phyloP scores from a whole-genome alignment of 2,329 filamentous ascomycete species.

The Coleophoma eucalyptorum region DNA sequence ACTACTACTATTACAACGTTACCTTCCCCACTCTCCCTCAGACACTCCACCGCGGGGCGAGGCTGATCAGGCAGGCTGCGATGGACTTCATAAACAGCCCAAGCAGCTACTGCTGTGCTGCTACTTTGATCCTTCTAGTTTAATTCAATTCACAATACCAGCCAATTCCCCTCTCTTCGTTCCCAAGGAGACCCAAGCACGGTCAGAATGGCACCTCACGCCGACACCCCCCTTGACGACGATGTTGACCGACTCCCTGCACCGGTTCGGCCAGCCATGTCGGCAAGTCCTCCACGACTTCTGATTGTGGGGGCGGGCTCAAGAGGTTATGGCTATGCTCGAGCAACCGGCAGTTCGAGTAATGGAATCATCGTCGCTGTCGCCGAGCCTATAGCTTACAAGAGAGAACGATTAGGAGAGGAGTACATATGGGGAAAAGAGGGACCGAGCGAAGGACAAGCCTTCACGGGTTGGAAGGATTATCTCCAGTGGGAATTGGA shows the following conservation, averaged over 20 bases:
- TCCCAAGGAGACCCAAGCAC: no score
- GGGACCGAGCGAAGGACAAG: slow-evolving; percentile 53
- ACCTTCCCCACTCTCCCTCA: no score
- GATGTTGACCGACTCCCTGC: slow-evolving; percentile 18
- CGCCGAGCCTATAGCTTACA: slow-evolving; percentile 76
- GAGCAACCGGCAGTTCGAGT: slow-evolving; percentile 59
- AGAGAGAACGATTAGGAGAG: slow-evolving; percentile 66
- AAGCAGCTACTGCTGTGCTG: no score
- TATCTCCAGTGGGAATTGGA: slow-evolving; percentile 70
- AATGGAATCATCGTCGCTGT: slow-evolving; percentile 71
- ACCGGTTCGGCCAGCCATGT: slow-evolving; percentile 22
- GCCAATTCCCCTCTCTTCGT: no score
- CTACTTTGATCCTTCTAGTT: no score
- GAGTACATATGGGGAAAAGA: slow-evolving; percentile 67
- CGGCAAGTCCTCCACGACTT: slow-evolving; percentile 56
- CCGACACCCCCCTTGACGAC: slow-evolving; percentile 12
- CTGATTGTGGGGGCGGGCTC: slow-evolving; percentile 81
- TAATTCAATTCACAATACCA: no score
- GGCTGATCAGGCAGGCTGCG: no score
- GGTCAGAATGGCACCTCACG: slow-evolving; percentile 22
- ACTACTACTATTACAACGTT: no score
- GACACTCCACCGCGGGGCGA: no score
- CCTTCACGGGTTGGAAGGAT: slow-evolving; percentile 70
- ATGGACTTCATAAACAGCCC: no score
- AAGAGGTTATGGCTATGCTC: slow-evolving; percentile 71